Conservation (phyloP, 2,329 filamentous ascomycete species). For the Scopulariopsis brevicaulis region DNA sequence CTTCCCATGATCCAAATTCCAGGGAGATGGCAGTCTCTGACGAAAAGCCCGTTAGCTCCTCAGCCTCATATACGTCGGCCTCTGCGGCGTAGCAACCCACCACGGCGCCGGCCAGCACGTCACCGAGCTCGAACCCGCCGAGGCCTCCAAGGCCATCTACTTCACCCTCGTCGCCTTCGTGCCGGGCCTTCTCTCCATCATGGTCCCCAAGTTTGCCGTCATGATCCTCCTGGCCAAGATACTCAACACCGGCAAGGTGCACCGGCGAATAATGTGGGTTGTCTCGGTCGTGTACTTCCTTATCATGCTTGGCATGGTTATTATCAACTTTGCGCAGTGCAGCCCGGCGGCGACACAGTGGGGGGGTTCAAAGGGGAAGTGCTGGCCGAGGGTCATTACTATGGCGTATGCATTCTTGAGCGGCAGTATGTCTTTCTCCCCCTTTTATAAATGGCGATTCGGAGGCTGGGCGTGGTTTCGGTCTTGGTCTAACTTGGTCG, state of each 20-base stretch:
- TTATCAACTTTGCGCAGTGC: conserved; percentile 24
- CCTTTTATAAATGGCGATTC: background rate
- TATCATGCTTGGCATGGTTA: conserved; percentile 24
- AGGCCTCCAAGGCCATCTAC: conserved; percentile 18
- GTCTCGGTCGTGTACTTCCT: conserved; percentile 20
- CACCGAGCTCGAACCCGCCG: conserved; percentile 13
- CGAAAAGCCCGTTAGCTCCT: conserved; percentile 12
- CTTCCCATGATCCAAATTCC: background rate
- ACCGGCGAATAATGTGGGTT: conserved; percentile 22
- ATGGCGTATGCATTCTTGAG: conserved; percentile 26
- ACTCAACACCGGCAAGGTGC: conserved; percentile 20
- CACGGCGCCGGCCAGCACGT: conserved; percentile 28
- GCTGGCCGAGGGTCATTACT: conserved; percentile 20
- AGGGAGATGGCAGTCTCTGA: background rate
- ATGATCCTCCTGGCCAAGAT: conserved; percentile 23
- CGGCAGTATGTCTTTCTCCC: conserved; percentile 17
- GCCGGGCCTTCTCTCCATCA: conserved; percentile 25
- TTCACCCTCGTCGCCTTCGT: conserved; percentile 24
- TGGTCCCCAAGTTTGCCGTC: conserved; percentile 27
- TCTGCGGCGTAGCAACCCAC: conserved; percentile 20
- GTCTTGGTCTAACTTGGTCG: background rate
- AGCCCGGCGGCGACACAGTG: conserved; percentile 24
- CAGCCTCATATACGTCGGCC: conserved; percentile 19
- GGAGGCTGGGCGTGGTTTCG: background rate
- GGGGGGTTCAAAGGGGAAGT: conserved; percentile 21